Base-by-base conservation (phyloP, 805 yeast genomes). In the Candida cerambycidarum region DNA sequence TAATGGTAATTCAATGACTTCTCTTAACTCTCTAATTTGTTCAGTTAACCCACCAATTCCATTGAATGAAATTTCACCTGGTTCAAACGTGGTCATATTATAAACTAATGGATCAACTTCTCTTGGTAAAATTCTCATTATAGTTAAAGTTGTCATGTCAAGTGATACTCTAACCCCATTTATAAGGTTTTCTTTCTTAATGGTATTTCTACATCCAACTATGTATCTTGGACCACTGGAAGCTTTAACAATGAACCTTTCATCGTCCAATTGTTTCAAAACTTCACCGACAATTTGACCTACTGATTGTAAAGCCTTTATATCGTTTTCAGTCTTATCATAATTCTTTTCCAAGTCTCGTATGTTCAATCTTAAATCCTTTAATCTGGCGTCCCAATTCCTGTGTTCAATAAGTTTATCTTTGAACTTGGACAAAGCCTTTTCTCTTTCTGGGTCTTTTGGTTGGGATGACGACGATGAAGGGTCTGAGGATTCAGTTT, bases 221-320 rank as follows among this genome's bases (percentile, higher is more conserved):
- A 93, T 93, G 63, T 93, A 93, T 58, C 99, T 79, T 33, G 99
- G 99, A 3, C 99, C 99, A 34, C 93, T 85, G 11, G 95, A 85
- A 1, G 98, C 97, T 71, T 92, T 92, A 39, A 93, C 98, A 51
- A 92, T 92, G 62, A 83, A 93, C 55, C 96, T 76, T 61, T 93
- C 99, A 39, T 88, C 96, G 50, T 92, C 96, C 56, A 93, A 74
- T 63, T 89, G 97, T 64, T 93, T 93, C 69, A 93, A 78, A 21
- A 93, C 95, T 65, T 93, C 99, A 44, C 99, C 99, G 52, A 93
- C 86, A 59, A 93, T 82, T 67, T 93, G 99, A 3, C 99, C 99
- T 48, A 93, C 96, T 50, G 95, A 84, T 67, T 93, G 99, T 52
- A 93, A 75, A 13, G 98, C 98, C 68, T 89, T 92, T 63, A 93